These are phyloP conservation scores for Cinchona pubescens DNA, from an alignment of 257 asterid species.

Conservation along the genomic window DNA sequence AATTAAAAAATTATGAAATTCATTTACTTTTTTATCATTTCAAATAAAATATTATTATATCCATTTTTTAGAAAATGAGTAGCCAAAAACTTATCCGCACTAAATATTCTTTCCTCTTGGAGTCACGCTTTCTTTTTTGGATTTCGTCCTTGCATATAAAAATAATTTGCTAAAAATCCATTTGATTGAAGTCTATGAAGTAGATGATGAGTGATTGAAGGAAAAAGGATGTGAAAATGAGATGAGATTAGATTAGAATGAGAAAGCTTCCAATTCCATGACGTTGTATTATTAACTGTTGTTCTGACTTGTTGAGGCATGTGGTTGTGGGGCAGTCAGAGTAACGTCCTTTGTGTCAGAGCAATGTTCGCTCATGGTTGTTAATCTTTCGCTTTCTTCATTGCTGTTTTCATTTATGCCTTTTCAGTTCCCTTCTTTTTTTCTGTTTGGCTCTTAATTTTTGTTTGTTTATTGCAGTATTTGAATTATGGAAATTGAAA, in stretches of 20 bases:
- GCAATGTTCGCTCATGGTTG: conserved; percentile 15
- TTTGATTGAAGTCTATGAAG: conserved; percentile 1
- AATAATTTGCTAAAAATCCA: background rate
- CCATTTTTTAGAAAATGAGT: too few species aligned
- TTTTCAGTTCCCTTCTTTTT: conserved; percentile 14
- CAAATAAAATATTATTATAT: too few species aligned
- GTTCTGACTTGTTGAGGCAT: background rate
- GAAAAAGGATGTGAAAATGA: background rate
- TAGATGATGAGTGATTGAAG: background rate
- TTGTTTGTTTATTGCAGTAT: conserved; percentile 8
- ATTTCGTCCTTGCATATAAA: background rate
- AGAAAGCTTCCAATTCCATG: background rate
- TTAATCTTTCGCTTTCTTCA: conserved; percentile 25
- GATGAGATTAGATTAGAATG: background rate
- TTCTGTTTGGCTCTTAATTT: conserved; percentile 12
- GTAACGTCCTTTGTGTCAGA: conserved; percentile 19
- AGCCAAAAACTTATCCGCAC: background rate
- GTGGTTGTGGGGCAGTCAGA: conserved; percentile 21
- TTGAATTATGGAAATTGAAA: conserved; percentile 14
- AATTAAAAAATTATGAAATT: too few species aligned
- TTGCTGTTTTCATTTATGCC: conserved; percentile 13
- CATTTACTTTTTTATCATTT: too few species aligned
- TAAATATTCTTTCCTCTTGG: conserved; percentile 1
- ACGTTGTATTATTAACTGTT: background rate
- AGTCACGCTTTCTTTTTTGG: background rate